Evolutionary conservation across 2,329 filamentous ascomycete genomes (phyloP).

Genomic region (Aspergillus piperis): DNA sequence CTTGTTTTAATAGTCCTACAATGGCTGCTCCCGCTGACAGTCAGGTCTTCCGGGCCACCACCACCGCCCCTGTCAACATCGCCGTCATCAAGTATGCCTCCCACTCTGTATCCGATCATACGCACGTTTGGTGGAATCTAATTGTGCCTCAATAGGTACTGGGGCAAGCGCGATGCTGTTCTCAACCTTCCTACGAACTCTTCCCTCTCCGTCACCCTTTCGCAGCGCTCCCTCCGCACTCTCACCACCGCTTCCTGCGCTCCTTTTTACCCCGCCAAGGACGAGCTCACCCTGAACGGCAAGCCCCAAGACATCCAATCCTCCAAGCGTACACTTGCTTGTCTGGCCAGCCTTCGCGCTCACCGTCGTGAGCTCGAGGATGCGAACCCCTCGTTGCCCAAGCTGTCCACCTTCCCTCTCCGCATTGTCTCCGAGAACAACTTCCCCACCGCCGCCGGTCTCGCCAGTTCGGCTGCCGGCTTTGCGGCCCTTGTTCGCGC

Average conservation of each 20-base stretch:
- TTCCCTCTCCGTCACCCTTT: constrained; percentile 94
- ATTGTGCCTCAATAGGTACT: constrained; percentile 61
- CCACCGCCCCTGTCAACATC: constrained; percentile 96
- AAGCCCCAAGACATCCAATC: constrained; percentile 75
- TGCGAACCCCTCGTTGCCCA: constrained; percentile 71
- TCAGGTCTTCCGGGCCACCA: constrained; percentile 83
- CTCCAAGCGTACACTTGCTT: constrained; percentile 88
- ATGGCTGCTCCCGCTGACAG: constrained; percentile 40
- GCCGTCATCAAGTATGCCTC: constrained; percentile 83
- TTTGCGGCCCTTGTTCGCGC: constrained; percentile 70
- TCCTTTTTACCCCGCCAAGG: constrained; percentile 62
- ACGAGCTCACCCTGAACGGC: constrained; percentile 83
- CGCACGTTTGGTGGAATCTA: constrained; percentile 11
- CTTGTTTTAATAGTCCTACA: constrained; percentile 10
- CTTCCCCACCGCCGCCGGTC: constrained; percentile 94
- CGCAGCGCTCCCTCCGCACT: constrained; percentile 88
- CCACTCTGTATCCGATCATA: constrained; percentile 17
- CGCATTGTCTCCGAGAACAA: constrained; percentile 96
- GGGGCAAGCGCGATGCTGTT: constrained; percentile 93
- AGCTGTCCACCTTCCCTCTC: constrained; percentile 74
- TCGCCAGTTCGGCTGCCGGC: constrained; percentile 67
- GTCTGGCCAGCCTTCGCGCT: constrained; percentile 80
- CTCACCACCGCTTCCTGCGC: constrained; percentile 95
- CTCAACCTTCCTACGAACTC: constrained; percentile 98
- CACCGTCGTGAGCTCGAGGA: constrained; percentile 76